A percentile compares a stretch with the other conserved stretches of the same genome.
Conservation (phyloP, 2,329 filamentous ascomycete species). For the Talaromyces marneffei region DNA sequence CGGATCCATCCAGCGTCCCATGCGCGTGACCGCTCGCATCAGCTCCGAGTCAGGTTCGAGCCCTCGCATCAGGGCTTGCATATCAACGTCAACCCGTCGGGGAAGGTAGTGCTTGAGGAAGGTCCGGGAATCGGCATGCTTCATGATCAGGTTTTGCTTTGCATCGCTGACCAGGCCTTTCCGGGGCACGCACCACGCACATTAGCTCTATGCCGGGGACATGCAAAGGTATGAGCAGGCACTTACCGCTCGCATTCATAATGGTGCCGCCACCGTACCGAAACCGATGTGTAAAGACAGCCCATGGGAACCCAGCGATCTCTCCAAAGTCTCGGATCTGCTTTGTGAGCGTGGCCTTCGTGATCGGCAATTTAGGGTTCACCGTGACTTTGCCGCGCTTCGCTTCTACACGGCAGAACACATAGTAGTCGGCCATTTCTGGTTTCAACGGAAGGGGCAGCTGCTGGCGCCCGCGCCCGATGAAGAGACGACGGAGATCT, state of each 20-base stretch:
- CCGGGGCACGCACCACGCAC: not conserved
- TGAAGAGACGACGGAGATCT: slow-evolving; percentile 16
- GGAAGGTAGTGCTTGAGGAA: slow-evolving; percentile 21
- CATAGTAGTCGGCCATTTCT: slow-evolving; percentile 7
- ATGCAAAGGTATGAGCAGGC: not conserved
- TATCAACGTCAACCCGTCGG: slow-evolving; percentile 15
- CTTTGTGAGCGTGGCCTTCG: not conserved
- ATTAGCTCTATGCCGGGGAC: not conserved
- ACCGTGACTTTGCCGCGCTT: not conserved
- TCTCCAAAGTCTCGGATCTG: not conserved
- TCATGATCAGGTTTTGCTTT: slow-evolving; percentile 29
- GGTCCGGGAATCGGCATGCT: slow-evolving; percentile 17
- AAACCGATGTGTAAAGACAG: not conserved
- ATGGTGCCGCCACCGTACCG: not conserved
- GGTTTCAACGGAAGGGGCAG: slow-evolving; percentile 13
- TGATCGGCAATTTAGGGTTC: not conserved
- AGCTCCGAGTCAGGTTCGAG: slow-evolving; percentile 19
- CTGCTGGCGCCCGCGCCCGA: slow-evolving; percentile 11
- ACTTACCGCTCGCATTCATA: slow-evolving; percentile 5
- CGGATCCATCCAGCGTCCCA: slow-evolving; percentile 22
- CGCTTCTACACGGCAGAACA: not conserved
- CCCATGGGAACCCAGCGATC: not conserved
- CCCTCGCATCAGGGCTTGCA: slow-evolving; percentile 20
- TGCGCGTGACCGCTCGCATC: slow-evolving; percentile 20
- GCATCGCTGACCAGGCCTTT: slow-evolving; percentile 22